Evolutionary conservation across 2,329 filamentous ascomycete genomes (phyloP).

Genomic region (Penicillium sclerotigenum): DNA sequence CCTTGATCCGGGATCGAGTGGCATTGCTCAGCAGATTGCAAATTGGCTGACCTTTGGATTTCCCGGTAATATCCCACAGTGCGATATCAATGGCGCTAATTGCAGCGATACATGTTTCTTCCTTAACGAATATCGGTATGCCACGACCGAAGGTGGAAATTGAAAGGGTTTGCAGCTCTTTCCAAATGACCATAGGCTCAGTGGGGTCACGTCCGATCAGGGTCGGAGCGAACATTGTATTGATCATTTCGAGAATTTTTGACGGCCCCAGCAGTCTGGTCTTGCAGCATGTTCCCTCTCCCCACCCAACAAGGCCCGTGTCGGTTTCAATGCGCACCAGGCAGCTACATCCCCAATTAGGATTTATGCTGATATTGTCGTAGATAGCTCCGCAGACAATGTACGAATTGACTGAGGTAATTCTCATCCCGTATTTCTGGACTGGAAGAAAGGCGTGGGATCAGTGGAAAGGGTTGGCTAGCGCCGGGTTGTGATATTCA

Average conservation of each 20-base stretch:
- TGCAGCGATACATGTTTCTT: background rate
- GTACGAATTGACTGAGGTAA: background rate
- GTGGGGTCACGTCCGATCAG: background rate
- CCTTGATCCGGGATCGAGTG: background rate
- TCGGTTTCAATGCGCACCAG: background rate
- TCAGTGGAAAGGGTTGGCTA: background rate
- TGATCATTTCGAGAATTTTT: background rate
- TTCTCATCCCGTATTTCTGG: background rate
- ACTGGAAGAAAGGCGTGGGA: background rate
- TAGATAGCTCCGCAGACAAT: fast-evolving
- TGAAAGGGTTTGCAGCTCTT: background rate
- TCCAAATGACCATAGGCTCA: background rate
- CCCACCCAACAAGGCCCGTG: background rate
- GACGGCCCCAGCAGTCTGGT: background rate
- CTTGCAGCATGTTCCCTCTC: background rate
- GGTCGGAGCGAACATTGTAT: too few relatives aligned
- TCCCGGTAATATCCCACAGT: background rate
- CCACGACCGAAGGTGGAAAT: background rate
- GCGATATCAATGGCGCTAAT: background rate
- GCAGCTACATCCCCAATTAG: background rate
- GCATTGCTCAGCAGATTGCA: background rate
- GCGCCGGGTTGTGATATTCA: background rate
- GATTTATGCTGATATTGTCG: too few relatives aligned
- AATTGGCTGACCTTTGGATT: background rate
- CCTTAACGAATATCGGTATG: fast-evolving